Conservation (phyloP, 768 basidiomycete genomes). For the Gymnopilus dilepis region DNA sequence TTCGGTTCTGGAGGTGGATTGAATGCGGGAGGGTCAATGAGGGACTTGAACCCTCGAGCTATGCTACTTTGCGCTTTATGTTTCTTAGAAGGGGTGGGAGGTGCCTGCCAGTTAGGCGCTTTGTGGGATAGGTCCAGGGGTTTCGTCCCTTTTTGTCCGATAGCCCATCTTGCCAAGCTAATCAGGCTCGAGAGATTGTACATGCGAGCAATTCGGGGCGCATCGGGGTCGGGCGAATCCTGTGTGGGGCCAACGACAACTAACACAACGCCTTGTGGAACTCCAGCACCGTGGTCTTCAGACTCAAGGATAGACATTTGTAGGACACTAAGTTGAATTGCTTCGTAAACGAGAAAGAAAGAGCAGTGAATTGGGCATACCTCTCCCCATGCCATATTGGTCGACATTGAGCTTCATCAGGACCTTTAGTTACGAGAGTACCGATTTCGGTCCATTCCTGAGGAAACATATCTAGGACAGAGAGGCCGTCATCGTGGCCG, state of each 20-base stretch:
- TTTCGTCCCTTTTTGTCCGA: slow-evolving; percentile 64
- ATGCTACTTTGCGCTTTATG: slow-evolving; percentile 63
- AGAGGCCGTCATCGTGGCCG: slow-evolving; percentile 81
- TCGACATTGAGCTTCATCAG: slow-evolving; percentile 71
- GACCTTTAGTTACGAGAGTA: slow-evolving; percentile 52
- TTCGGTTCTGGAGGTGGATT: slow-evolving; percentile 24
- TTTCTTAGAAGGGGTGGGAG: slow-evolving; percentile 52
- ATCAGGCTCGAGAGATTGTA: slow-evolving; percentile 80
- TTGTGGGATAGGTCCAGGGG: slow-evolving; percentile 62
- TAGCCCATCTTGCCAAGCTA: slow-evolving; percentile 76
- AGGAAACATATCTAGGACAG: slow-evolving; percentile 84
- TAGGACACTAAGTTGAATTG: slow-evolving; percentile 56
- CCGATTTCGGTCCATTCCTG: slow-evolving; percentile 67
- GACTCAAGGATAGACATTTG: slow-evolving; percentile 80
- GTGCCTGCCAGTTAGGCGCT: slow-evolving; percentile 54
- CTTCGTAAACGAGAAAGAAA: background rate
- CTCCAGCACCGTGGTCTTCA: slow-evolving; percentile 54
- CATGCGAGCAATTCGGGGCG: slow-evolving; percentile 70
- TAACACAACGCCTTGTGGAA: slow-evolving; percentile 76
- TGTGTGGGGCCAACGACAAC: slow-evolving; percentile 71
- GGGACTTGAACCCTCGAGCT: slow-evolving; percentile 65
- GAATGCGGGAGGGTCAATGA: slow-evolving; percentile 47
- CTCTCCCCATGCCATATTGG: slow-evolving; percentile 79
- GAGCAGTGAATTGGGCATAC: slow-evolving; percentile 1
- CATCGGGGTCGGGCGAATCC: slow-evolving; percentile 59